Conservation (phyloP, 345 rosid genomes). For the Lepidium sativum region DNA sequence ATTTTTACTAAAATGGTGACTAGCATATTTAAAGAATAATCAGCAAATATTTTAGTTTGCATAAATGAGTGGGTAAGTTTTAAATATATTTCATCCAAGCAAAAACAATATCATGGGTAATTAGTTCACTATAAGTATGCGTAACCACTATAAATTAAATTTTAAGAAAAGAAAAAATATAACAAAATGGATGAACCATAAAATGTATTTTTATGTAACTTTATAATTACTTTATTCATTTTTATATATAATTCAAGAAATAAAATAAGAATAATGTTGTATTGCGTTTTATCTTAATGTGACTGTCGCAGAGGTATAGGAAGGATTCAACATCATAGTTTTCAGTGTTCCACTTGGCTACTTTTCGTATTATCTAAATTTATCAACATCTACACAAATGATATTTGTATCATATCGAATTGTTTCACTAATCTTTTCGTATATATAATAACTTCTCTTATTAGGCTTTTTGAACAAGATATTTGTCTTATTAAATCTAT, state of each 20-base stretch:
- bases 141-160: neutral
- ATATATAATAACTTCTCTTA: neutral
- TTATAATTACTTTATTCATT: neutral
- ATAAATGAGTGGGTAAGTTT: neutral
- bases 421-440: neutral
- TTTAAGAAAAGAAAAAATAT: too few relatives aligned
- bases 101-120: neutral
- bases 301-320: conserved; percentile 16
- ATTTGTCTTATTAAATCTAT: neutral
- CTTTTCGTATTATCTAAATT: conserved; percentile 11
- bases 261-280: conserved; percentile 3
- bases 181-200: too few relatives aligned
- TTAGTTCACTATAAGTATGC: neutral
- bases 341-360: conserved; percentile 13
- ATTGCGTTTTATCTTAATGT: conserved; percentile 18
- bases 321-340: conserved; percentile 22
- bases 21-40: neutral
- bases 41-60: neutral
- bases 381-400: neutral
- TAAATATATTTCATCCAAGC: neutral
- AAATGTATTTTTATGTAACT: too few relatives aligned
- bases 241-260: neutral
- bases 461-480: neutral
- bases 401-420: neutral
- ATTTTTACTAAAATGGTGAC: too few relatives aligned